These are phyloP conservation scores for Casaregolazyma lundiana DNA, from an alignment of 1,139 yeast genomes.

Conservation along the genomic window DNA sequence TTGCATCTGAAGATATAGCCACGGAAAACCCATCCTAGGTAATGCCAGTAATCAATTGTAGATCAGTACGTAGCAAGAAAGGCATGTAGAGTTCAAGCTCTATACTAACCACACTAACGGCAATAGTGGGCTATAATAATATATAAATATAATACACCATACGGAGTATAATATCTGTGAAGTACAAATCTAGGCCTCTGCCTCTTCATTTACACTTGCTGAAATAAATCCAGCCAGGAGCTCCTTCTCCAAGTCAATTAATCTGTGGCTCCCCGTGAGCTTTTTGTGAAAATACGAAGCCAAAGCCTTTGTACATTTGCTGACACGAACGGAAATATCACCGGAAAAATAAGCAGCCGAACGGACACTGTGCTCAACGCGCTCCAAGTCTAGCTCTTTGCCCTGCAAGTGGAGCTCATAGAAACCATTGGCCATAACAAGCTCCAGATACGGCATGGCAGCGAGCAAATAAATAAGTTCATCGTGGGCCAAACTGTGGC, in stretches of 20 bases:
- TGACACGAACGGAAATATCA: conserved; percentile 8
- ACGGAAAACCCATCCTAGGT: too few relatives aligned
- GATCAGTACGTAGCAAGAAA: too few relatives aligned
- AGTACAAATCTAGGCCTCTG: too few relatives aligned
- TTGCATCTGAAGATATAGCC: too few relatives aligned
- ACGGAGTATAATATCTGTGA: too few relatives aligned
- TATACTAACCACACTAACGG: too few relatives aligned
- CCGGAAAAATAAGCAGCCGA: background rate
- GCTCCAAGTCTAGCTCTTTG: conserved; percentile 21
- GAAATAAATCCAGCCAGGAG: conserved; percentile 10
- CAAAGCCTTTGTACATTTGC: conserved; percentile 3
- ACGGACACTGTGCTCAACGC: conserved; percentile 16
- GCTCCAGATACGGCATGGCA: conserved; percentile 22
- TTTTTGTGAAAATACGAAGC: conserved; percentile 1
- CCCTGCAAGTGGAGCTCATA: conserved; percentile 22
- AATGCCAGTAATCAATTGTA: too few relatives aligned
- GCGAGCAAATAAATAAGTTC: conserved; percentile 26
- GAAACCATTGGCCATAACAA: conserved; percentile 19
- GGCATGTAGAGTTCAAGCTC: too few relatives aligned
- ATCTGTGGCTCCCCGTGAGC: conserved; percentile 5
- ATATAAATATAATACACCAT: too few relatives aligned
- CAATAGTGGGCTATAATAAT: too few relatives aligned
- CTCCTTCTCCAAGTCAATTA: conserved; percentile 12
- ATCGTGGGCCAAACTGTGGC: conserved; percentile 21
- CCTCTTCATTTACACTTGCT: background rate